Conservation (phyloP, 495 filamentous ascomycete genomes). For the Neurospora discreta region DNA sequence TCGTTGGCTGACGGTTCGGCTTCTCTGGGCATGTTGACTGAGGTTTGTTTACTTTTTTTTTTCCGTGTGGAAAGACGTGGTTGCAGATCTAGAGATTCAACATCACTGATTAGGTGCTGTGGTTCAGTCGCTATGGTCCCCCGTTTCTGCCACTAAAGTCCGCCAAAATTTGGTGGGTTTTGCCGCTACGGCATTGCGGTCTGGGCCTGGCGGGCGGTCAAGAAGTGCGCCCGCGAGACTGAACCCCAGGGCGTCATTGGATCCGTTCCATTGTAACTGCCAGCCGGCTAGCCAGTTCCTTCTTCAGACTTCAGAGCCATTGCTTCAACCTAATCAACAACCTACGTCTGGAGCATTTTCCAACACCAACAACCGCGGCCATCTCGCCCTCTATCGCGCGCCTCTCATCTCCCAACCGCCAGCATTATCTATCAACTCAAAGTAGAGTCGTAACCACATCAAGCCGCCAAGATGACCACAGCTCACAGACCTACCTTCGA, state of each 20-base stretch:
- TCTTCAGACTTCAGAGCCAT: neutral
- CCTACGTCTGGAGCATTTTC: neutral
- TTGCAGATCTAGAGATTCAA: constrained; percentile 1
- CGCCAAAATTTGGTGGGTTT: constrained; percentile 19
- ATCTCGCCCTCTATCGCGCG: neutral
- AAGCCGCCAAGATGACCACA: constrained; percentile 49
- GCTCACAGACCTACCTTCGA: constrained; percentile 91
- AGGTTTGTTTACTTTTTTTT: neutral
- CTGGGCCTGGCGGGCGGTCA: constrained; percentile 8
- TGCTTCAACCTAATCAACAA: neutral
- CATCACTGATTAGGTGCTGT: constrained; percentile 3
- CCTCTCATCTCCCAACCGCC: neutral
- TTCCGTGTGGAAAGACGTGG: neutral
- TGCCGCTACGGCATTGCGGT: constrained; percentile 3
- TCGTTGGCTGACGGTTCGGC: constrained; percentile 70
- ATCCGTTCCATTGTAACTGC: neutral
- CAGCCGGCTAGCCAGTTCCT: neutral
- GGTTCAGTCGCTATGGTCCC: constrained; percentile 9
- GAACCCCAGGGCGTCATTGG: neutral
- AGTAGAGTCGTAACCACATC: neutral
- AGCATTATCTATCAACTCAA: neutral
- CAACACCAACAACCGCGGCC: neutral
- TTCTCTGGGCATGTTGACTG: constrained; percentile 71
- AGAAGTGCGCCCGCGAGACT: neutral
- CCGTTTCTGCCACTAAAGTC: constrained; percentile 18